Conservation (phyloP, 768 basidiomycete species). For the Leccinum disarticulatum region DNA sequence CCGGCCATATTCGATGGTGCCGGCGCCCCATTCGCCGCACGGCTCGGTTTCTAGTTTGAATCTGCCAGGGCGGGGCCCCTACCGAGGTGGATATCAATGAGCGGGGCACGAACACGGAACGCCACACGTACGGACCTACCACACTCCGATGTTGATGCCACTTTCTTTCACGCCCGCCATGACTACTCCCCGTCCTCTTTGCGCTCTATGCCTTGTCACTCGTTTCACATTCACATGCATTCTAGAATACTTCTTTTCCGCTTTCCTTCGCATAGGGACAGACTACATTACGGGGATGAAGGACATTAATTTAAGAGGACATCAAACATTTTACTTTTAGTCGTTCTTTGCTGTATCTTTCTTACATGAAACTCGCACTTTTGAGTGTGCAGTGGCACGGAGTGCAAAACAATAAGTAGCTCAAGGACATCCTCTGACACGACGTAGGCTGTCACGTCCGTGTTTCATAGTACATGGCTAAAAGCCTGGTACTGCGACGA, state of each 20-base stretch:
- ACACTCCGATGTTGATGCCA: neutral
- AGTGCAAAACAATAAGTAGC: neutral
- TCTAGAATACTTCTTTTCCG: slow-evolving; percentile 9
- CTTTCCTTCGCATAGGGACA: neutral
- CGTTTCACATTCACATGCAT: slow-evolving; percentile 16
- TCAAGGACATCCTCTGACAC: neutral
- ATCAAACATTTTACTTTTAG: neutral
- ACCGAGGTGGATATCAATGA: slow-evolving; percentile 20
- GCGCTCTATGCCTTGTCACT: slow-evolving; percentile 5
- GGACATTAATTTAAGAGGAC: neutral
- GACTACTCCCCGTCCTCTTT: slow-evolving; percentile 13
- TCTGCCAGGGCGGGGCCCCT: slow-evolving; percentile 32
- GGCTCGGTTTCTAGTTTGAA: slow-evolving; percentile 9
- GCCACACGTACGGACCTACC: neutral
- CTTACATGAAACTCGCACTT: neutral
- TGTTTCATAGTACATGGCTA: neutral
- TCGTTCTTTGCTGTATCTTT: slow-evolving; percentile 1
- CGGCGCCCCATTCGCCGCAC: neutral
- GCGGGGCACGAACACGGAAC: neutral
- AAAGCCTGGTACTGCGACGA: neutral
- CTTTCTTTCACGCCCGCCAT: slow-evolving; percentile 3
- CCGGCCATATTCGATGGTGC: slow-evolving; percentile 42
- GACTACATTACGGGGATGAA: slow-evolving; percentile 9
- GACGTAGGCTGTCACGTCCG: neutral
- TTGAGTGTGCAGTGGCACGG: neutral